Evolutionary conservation across 345 rosid species (phyloP).

Genomic region (Melaleuca alternifolia): DNA sequence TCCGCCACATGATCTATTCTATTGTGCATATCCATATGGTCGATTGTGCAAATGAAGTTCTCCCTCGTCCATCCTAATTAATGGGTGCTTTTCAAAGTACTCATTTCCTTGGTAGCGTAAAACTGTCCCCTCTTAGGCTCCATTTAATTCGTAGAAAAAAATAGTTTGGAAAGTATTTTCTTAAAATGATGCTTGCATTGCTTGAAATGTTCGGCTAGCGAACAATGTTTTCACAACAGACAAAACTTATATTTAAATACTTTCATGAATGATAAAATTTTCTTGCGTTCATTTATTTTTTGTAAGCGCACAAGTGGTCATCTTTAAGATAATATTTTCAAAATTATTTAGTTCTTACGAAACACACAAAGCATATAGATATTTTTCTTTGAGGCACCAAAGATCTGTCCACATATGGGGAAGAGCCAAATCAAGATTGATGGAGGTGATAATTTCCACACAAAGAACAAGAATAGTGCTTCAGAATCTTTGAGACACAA

Average conservation of each 20-base stretch:
- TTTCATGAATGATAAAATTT: neutral
- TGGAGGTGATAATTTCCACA: neutral
- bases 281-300: neutral
- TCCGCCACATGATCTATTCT: rapidly evolving
- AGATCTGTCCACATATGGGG: neutral
- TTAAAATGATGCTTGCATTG: neutral
- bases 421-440: neutral
- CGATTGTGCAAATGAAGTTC: neutral
- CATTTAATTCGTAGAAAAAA: rapidly evolving
- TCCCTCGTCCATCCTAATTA: neutral
- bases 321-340: neutral
- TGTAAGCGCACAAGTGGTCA: neutral
- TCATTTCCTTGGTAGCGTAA: neutral
- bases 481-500: neutral
- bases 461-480: neutral
- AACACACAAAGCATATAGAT: neutral
- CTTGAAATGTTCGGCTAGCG: rapidly evolving
- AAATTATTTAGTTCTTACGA: neutral
- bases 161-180: neutral
- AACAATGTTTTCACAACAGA: neutral
- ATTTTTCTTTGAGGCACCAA: neutral
- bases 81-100: neutral
- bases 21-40: neutral
- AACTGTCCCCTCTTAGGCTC: neutral
- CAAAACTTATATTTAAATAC: neutral